A percentile compares a stretch with the other conserved stretches of the same genome.
phyloP scores from a whole-genome alignment of 345 rosid species.

The Atalantia buxifolia region DNA sequence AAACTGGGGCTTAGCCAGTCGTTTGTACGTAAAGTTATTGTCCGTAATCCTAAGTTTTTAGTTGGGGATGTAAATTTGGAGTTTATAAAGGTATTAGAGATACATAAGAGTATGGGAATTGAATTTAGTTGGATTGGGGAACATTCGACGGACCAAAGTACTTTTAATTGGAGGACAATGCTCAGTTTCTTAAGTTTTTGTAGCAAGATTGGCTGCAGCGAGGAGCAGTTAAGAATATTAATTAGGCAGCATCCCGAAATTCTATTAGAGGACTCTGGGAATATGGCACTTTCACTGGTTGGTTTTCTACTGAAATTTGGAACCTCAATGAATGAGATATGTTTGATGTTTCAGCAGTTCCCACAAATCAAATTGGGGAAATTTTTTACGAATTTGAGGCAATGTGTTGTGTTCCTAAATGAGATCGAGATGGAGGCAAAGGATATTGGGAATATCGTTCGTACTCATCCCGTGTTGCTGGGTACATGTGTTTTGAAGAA shows the following conservation, averaged over 20 bases:
- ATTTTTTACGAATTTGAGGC: conserved; percentile 53
- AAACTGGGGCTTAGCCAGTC: conserved; percentile 51
- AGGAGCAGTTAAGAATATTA: conserved; percentile 43
- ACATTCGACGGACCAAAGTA: conserved; percentile 31
- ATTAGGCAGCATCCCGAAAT: conserved; percentile 52
- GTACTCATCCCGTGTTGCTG: conserved; percentile 41
- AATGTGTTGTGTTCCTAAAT: conserved; percentile 40
- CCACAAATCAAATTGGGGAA: conserved; percentile 42
- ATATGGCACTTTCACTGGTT: conserved; percentile 33
- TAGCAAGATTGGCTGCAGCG: conserved; percentile 27
- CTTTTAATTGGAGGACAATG: conserved; percentile 59
- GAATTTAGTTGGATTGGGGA: conserved; percentile 50
- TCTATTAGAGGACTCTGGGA: conserved; percentile 55
- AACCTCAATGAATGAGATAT: conserved; percentile 34
- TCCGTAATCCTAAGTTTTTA: conserved; percentile 49
- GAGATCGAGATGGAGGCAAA: conserved; percentile 54
- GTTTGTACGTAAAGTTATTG: conserved; percentile 41
- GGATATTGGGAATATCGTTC: conserved; percentile 47
- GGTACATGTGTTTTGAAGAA: conserved; percentile 57
- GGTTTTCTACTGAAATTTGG: conserved; percentile 64
- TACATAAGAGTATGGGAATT: conserved; percentile 41
- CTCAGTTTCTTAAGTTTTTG: conserved; percentile 41
- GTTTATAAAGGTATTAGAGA: conserved; percentile 45
- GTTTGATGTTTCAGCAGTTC: conserved; percentile 45
- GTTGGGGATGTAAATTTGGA: conserved; percentile 46